Evolutionary conservation across 768 basidiomycete genomes (phyloP).

Genomic region (Favolaschia claudopus): DNA sequence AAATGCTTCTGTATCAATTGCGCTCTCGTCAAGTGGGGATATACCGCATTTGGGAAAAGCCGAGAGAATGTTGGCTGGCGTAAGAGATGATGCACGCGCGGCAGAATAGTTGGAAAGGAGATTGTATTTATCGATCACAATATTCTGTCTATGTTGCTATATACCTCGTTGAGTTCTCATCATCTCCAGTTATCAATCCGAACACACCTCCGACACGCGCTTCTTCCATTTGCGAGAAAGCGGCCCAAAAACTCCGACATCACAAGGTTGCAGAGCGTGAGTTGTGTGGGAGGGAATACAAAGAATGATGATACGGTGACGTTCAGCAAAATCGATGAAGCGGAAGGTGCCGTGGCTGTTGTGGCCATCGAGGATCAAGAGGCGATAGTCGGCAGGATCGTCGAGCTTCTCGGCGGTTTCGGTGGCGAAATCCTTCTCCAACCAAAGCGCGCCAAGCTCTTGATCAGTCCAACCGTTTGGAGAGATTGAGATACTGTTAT

Average conservation of each 20-base stretch:
- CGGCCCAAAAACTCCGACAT: slow-evolving; percentile 32
- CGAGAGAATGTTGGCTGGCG: slow-evolving; percentile 15
- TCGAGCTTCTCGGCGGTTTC: background rate
- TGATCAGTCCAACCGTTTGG: slow-evolving; percentile 32
- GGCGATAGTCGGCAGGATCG: slow-evolving; percentile 6
- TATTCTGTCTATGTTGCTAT: background rate
- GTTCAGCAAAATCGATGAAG: slow-evolving; percentile 24
- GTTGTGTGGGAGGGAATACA: slow-evolving; percentile 35
- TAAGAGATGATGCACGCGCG: slow-evolving; percentile 14
- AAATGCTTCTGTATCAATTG: slow-evolving; percentile 7
- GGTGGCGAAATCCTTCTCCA: slow-evolving; percentile 25
- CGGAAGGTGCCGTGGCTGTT: slow-evolving; percentile 25
- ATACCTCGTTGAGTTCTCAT: background rate
- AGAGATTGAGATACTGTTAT: slow-evolving; percentile 27
- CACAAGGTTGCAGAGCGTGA: slow-evolving; percentile 28
- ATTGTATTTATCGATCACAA: slow-evolving; percentile 24
- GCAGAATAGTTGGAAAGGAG: slow-evolving; percentile 16
- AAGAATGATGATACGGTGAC: slow-evolving; percentile 27
- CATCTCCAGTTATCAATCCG: background rate
- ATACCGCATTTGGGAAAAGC: slow-evolving; percentile 31
- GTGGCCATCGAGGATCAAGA: slow-evolving; percentile 34
- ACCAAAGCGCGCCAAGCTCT: slow-evolving; percentile 24
- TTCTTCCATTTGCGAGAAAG: slow-evolving; percentile 13
- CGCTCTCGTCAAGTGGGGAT: slow-evolving; percentile 25
- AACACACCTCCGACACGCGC: background rate